Conservation (phyloP, 441 rosid genomes). For the Populus trichocarpa region DNA sequence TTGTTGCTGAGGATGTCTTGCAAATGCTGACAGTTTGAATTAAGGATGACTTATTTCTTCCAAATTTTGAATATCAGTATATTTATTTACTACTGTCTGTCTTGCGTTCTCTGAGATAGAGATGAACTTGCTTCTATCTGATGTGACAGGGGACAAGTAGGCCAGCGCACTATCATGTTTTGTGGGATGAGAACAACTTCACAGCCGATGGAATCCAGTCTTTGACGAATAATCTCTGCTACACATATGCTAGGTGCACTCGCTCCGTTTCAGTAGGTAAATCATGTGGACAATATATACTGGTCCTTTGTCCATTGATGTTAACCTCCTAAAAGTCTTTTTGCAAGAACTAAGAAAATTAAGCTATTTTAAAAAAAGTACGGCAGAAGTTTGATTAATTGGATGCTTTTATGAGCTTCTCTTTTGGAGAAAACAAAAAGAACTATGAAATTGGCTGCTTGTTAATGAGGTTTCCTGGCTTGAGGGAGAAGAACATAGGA, state of each 20-base stretch:
- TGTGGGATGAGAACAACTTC: conserved; percentile 99
- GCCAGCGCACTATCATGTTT: conserved; percentile 98
- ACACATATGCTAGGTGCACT: conserved; percentile 98
- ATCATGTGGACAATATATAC: conserved; percentile 9
- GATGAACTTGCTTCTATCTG: conserved; percentile 1
- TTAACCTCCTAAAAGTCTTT: not conserved
- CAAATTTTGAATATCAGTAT: not conserved
- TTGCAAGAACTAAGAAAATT: not conserved
- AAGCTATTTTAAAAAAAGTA: not conserved
- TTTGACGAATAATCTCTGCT: conserved; percentile 92
- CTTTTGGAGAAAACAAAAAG: not conserved
- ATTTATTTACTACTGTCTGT: not conserved
- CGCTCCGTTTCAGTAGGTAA: conserved; percentile 94
- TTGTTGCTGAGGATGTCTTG: not conserved
- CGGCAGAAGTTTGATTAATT: not conserved
- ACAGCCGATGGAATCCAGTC: conserved; percentile 99
- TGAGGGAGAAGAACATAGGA: not conserved
- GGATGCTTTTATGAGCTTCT: not conserved
- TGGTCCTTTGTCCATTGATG: not conserved
- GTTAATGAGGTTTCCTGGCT: not conserved
- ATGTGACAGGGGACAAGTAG: conserved; percentile 86
- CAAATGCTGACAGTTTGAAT: not conserved
- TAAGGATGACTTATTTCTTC: not conserved
- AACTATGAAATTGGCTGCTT: not conserved
- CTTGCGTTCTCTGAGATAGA: not conserved